These are phyloP conservation scores for Aspergillus ruber DNA, from an alignment of 2,329 filamentous ascomycete species.

Conservation along the genomic window DNA sequence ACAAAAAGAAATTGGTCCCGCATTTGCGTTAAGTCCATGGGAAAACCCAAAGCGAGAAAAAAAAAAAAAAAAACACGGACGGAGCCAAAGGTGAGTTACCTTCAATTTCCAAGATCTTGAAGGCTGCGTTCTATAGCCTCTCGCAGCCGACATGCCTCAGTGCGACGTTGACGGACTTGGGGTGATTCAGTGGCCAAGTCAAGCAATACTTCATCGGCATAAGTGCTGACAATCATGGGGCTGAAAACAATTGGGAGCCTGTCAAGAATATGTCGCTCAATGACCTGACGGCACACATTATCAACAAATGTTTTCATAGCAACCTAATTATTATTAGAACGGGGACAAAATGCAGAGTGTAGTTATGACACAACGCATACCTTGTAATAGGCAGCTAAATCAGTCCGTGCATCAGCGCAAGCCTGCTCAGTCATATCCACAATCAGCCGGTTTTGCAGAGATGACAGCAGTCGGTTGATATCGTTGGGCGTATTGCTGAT, in stretches of 20 bases:
- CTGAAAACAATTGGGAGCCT: conserved; percentile 6
- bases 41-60: too few relatives aligned
- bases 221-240: conserved; percentile 3
- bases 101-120: background rate
- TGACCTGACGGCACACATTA: conserved; percentile 20
- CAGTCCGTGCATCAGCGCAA: conserved; percentile 16
- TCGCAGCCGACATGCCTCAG: conserved; percentile 2
- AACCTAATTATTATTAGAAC: conserved; percentile 10
- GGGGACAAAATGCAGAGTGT: background rate
- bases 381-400: conserved; percentile 18
- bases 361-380: conserved; percentile 5
- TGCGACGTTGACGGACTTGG: background rate
- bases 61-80: too few relatives aligned
- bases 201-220: background rate
- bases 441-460: conserved; percentile 1
- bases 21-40: background rate
- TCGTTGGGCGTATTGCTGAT: too few relatives aligned
- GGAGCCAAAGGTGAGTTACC: too few relatives aligned
- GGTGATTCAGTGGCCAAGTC: conserved; percentile 3
- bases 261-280: conserved; percentile 16
- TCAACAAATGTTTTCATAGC: conserved; percentile 21
- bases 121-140: conserved; percentile 2
- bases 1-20: background rate
- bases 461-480: too few relatives aligned
- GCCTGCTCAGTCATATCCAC: conserved; percentile 16